A percentile compares a stretch with the other conserved stretches of the same genome.
Conservation (phyloP, 2,329 filamentous ascomycete genomes). For the Thermoascus crustaceus region DNA sequence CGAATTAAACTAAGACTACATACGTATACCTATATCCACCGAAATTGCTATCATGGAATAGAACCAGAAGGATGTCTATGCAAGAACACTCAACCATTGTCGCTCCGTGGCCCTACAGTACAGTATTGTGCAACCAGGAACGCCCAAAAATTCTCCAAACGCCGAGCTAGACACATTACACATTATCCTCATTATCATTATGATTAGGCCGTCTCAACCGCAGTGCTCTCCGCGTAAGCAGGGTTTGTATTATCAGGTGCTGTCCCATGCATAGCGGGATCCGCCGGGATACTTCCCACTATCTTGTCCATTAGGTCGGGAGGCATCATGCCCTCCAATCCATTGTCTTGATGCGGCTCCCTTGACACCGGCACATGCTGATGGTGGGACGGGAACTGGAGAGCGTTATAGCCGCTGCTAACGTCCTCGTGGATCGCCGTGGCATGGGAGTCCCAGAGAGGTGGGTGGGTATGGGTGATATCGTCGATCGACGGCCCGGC, state of each 20-base stretch:
- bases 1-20: too few species aligned
- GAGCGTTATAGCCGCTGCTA: slow-evolving; percentile 22
- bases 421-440: slow-evolving; percentile 25
- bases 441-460: slow-evolving; percentile 23
- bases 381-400: slow-evolving; percentile 23
- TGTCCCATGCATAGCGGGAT: slow-evolving; percentile 26
- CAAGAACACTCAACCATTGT: too few species aligned
- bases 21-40: too few species aligned
- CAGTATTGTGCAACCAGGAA: too few species aligned
- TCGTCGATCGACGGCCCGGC: slow-evolving; percentile 28
- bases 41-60: too few species aligned
- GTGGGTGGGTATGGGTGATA: slow-evolving; percentile 21
- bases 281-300: slow-evolving; percentile 26
- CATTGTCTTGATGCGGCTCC: slow-evolving; percentile 23
- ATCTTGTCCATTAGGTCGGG: slow-evolving; percentile 31
- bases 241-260: slow-evolving; percentile 24
- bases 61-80: too few species aligned
- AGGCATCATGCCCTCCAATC: slow-evolving; percentile 25
- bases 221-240: slow-evolving; percentile 22
- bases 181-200: slow-evolving; percentile 5
- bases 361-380: slow-evolving; percentile 24
- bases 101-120: too few species aligned
- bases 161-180: slow-evolving; percentile 2
- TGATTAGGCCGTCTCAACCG: slow-evolving; percentile 25
- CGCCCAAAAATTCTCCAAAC: not conserved